Evolutionary conservation across 805 yeast species (phyloP).

Genomic region (Wilhelminamyces savonicus): DNA sequence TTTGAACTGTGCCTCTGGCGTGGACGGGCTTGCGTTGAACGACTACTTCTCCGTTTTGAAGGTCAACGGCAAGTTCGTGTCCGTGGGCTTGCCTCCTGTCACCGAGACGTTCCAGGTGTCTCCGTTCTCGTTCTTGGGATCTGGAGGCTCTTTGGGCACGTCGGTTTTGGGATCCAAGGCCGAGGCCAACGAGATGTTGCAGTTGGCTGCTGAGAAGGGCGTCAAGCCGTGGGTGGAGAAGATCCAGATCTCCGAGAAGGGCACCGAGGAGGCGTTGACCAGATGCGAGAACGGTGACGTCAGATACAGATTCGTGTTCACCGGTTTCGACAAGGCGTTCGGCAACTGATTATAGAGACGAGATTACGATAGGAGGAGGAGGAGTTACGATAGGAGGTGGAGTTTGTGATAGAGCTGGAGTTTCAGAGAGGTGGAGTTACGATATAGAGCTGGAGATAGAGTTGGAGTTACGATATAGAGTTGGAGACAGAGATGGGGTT

Average conservation of each 20-base stretch:
- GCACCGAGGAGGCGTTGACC: slow-evolving; percentile 49
- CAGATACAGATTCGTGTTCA: slow-evolving; percentile 58
- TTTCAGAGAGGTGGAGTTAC: too few species aligned
- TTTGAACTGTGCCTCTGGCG: slow-evolving; percentile 47
- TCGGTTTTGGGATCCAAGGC: slow-evolving; percentile 56
- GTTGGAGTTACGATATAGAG: too few species aligned
- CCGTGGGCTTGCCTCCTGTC: slow-evolving; percentile 59
- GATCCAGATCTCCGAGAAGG: slow-evolving; percentile 46
- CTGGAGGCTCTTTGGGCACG: slow-evolving; percentile 49
- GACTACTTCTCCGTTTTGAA: slow-evolving; percentile 44
- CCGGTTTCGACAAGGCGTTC: slow-evolving; percentile 47
- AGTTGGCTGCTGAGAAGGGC: slow-evolving; percentile 53
- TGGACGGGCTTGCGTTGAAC: slow-evolving; percentile 43
- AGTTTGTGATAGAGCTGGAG: too few species aligned
- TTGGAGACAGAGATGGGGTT: too few species aligned
- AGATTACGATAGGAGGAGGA: not conserved
- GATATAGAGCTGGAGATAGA: too few species aligned
- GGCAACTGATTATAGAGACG: slow-evolving; percentile 8
- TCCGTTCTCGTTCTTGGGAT: slow-evolving; percentile 46
- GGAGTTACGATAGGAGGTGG: too few species aligned
- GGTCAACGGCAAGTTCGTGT: slow-evolving; percentile 52
- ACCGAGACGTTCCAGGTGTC: slow-evolving; percentile 39
- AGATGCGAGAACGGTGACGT: slow-evolving; percentile 52
- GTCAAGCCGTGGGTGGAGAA: slow-evolving; percentile 61
- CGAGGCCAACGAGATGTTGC: slow-evolving; percentile 63